Base-by-base conservation (phyloP, 148 eudicot genomes). In the Amaranthus palmeri region DNA sequence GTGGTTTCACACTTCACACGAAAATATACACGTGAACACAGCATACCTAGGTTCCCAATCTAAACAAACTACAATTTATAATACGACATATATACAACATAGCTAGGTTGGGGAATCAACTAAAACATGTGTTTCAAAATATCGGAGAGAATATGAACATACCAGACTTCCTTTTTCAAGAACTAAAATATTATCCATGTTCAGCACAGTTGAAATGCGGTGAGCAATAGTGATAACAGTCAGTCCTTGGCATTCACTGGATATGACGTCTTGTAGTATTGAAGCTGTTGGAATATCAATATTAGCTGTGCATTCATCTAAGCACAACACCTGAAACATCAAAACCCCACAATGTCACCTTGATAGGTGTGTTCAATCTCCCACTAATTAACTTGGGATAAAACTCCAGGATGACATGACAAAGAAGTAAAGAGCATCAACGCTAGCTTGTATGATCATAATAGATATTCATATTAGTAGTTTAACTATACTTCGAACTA, bases 291-390 rank as follows among this genome's bases (percentile, higher is more conserved):
- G 92, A 68, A 88, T 82, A 77, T 95, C 99, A 41, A 95, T 82
- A 76, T 90, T 92, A 79, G 99, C 99, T 25, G 97, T 95, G 88
- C 99, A 95, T 73, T 95, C 97, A 61, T 95, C 99, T 83, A 95
- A 81, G 78, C 96, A 95, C 67, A 95, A 79, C 57, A 95, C 88
- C 96, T 91, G 84, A 67, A 82, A 74, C 65, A 63, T 46, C 75
- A 71, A 14, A 62, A 40, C 41, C 36, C 62, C 58, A 59, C 3
- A 42, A 44, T 13, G 72, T 59, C 40, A 69, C 50, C 1, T 18
- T 18, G 59, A 40, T 52, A 47, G 56, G 13, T 47, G 36, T 65
- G 70, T 69, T 14, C n/a, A 1, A 47, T 52, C 45, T 48, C 51
- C 43, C 43, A 72, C 9, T 15, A 7, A 58, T n/a, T 10, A 45